A percentile compares a stretch with the other conserved stretches of the same genome.
phyloP scores from a whole-genome alignment of 2,329 filamentous ascomycete species.

The Phaeosphaeriaceae sp. region DNA sequence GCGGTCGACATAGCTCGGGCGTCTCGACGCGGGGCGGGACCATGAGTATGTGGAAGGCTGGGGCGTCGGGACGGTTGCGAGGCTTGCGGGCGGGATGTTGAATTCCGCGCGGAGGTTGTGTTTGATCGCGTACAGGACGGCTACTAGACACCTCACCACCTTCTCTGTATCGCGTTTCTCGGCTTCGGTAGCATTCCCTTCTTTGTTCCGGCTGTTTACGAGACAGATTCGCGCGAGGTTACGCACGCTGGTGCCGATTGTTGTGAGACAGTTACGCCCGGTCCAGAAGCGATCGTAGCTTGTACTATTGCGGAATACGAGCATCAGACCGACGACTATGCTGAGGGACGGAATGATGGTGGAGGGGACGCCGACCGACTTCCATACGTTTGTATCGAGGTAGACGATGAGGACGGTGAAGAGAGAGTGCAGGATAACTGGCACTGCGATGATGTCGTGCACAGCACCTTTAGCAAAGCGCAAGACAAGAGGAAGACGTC shows the following conservation, averaged over 20 bases:
- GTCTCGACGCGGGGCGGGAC: constrained; percentile 22
- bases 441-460: constrained; percentile 64
- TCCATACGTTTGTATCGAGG: constrained; percentile 59
- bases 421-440: constrained; percentile 63
- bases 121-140: constrained; percentile 69
- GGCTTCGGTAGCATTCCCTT: constrained; percentile 26
- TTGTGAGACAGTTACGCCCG: constrained; percentile 63
- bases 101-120: constrained; percentile 70
- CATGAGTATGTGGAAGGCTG: constrained; percentile 20
- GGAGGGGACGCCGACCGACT: constrained; percentile 62
- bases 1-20: constrained; percentile 40
- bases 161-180: constrained; percentile 66
- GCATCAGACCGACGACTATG: constrained; percentile 72
- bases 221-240: constrained; percentile 66
- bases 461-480: constrained; percentile 71
- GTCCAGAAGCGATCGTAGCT: constrained; percentile 72
- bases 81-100: constrained; percentile 49
- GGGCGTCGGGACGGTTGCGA: constrained; percentile 28
- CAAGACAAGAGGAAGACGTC: constrained; percentile 68
- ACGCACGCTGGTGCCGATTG: constrained; percentile 64
- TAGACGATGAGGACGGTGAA: constrained; percentile 67
- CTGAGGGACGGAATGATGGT: constrained; percentile 68
- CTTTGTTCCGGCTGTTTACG: constrained; percentile 51
- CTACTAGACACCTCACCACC: constrained; percentile 65
- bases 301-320: constrained; percentile 71